Evolutionary conservation across 106 monocot species (phyloP).

Genomic region (Narthecium ossifragum): DNA sequence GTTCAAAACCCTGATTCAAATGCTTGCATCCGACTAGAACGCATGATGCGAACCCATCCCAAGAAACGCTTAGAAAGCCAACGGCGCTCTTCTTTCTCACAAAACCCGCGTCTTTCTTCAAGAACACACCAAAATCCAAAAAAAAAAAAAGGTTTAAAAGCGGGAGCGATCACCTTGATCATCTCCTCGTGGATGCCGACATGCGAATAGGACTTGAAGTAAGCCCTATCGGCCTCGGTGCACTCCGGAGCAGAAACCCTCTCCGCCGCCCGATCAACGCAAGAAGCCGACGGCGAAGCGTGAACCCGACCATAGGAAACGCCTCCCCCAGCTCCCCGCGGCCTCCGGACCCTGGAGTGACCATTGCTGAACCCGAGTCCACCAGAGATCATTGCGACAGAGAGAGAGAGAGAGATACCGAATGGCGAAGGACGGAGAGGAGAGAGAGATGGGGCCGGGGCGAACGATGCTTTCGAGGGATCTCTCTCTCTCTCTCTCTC

Average conservation of each 20-base stretch:
- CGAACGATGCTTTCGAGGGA: not conserved
- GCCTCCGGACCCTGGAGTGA: not conserved
- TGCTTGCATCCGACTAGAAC: too few relatives aligned
- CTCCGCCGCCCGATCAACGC: conserved; percentile 3
- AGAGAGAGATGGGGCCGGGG: not conserved
- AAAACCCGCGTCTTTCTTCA: too few relatives aligned
- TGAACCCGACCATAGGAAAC: not conserved
- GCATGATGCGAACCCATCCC: too few relatives aligned
- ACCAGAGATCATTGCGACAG: not conserved
- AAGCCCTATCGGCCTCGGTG: conserved; percentile 62
- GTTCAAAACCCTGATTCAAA: too few relatives aligned
- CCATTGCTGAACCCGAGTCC: conserved; percentile 7
- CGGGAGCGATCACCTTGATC: conserved; percentile 63
- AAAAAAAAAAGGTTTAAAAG: not conserved
- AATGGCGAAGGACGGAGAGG: not conserved
- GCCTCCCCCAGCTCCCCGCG: not conserved
- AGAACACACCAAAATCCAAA: not conserved
- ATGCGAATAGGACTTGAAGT: conserved; percentile 86
- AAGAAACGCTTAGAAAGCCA: too few relatives aligned
- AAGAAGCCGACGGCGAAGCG: not conserved
- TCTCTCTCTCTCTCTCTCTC: too few relatives aligned
- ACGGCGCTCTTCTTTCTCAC: too few relatives aligned
- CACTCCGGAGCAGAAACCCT: conserved; percentile 23
- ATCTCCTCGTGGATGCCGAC: conserved; percentile 92
- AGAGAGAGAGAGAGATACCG: too few relatives aligned